phyloP scores from a whole-genome alignment of 495 filamentous ascomycete genomes.

The Beverwykella pulmonaria region DNA sequence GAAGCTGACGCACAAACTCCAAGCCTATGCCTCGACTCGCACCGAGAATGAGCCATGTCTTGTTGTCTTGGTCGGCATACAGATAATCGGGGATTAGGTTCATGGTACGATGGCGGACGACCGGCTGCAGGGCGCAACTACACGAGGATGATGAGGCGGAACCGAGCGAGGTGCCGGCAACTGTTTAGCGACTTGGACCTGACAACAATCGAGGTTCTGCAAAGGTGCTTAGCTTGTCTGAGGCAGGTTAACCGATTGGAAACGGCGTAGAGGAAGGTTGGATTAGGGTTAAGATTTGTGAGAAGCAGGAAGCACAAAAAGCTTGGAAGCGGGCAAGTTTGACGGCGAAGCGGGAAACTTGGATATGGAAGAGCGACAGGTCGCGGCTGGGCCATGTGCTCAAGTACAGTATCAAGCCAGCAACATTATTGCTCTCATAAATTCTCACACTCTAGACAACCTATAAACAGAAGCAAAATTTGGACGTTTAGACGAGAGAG shows the following conservation, averaged over 20 bases:
- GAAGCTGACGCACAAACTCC: constrained; percentile 57
- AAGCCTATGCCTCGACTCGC: constrained; percentile 61
- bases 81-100: constrained; percentile 41
- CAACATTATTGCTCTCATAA: neutral
- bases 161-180: constrained; percentile 17
- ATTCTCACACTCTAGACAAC: too few relatives aligned
- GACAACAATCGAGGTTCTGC: neutral
- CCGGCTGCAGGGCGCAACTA: too few relatives aligned
- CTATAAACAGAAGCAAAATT: neutral
- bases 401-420: neutral
- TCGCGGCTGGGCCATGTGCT: neutral
- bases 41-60: constrained; percentile 59
- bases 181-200: neutral
- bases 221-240: neutral
- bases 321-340: constrained; percentile 10
- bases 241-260: neutral
- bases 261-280: neutral
- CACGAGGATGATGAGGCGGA: neutral
- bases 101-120: constrained; percentile 24
- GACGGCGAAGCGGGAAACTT: neutral
- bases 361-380: neutral
- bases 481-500: neutral
- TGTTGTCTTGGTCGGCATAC: constrained; percentile 39
- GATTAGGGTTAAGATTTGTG: neutral
- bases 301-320: neutral